Base-by-base conservation (phyloP, 83 land plant genomes). In the Picea engelmannii region DNA sequence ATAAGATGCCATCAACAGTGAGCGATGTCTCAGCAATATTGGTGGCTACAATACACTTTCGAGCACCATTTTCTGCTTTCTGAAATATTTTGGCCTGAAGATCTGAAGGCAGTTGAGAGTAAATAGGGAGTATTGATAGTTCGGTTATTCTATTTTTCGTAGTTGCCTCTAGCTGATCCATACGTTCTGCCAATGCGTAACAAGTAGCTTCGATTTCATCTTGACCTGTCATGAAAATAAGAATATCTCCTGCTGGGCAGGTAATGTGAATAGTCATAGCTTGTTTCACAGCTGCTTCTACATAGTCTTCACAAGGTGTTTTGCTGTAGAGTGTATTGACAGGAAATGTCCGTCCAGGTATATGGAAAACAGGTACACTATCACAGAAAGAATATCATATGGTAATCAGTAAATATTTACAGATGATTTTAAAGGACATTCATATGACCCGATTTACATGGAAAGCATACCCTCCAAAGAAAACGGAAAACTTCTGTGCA, bases 1-100 rank as follows among this genome's bases (percentile, higher is more conserved):
- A 97, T 15, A 94, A 83, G 63, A 93, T 93, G 11, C 95, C 95
- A 87, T 97, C 99, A 25, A 97, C 99, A 15, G 99, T 97, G n/a
- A 97, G 83, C 40, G 99, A 97, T 78, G 99, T 97, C 86, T 97
- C 98, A 17, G 99, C 99, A 87, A 97, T 97, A 73, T 93, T 93
- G 0, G 95, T 93, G 44, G 95, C 94, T 25, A 93, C 95, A 80
- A 97, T 90, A 85, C 99, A 97, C 82, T 97, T 97, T 10, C 99
- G 91, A 12, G 89, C 95, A 47, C 99, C 99, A 66, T 92, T 96
- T 85, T 95, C 96, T 79, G 99, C 99, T 82, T 87, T 93, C 80
- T 93, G 94, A 78, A 93, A 93, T 18, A 93, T 93, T 71, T 93
- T 93, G 18, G 94, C 94, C 82, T 94, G 99, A 80, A 97, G 87